Conservation (phyloP, 768 basidiomycete species). For the Amanita pallidorosea region DNA sequence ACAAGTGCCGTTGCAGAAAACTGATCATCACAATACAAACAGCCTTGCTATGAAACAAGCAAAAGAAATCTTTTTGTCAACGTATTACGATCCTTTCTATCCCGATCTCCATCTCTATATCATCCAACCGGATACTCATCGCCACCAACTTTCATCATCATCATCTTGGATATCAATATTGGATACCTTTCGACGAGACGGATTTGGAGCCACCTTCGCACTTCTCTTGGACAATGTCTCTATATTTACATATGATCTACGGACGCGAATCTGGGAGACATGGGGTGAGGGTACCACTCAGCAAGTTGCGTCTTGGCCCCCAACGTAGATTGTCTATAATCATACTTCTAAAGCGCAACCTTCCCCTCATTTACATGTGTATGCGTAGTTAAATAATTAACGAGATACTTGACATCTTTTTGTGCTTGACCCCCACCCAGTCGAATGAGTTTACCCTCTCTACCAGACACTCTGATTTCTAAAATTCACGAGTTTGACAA, state of each 20-base stretch:
- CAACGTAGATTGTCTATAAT: constrained; percentile 18
- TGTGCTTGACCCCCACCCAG: neutral
- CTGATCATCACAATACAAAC: constrained; percentile 6
- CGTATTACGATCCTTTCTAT: constrained; percentile 72
- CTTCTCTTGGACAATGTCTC: constrained; percentile 21
- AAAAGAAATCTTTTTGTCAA: constrained; percentile 52
- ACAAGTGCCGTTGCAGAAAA: neutral
- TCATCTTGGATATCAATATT: constrained; percentile 13
- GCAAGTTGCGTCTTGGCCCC: constrained; percentile 24
- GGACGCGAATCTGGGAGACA: constrained; percentile 31
- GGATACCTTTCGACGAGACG: constrained; percentile 3
- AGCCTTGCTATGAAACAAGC: constrained; percentile 40
- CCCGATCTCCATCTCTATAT: constrained; percentile 52
- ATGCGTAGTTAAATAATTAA: neutral
- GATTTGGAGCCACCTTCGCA: constrained; percentile 19
- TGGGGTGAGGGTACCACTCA: constrained; percentile 25
- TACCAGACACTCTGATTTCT: constrained; percentile 28
- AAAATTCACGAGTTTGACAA: constrained; percentile 30
- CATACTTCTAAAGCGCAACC: neutral
- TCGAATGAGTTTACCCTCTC: constrained; percentile 9
- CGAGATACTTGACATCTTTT: neutral
- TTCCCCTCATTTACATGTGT: constrained; percentile 1
- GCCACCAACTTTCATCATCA: constrained; percentile 24
- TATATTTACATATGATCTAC: constrained; percentile 21
- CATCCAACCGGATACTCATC: constrained; percentile 6